These are phyloP conservation scores for Circinella umbellata DNA, from an alignment of 371 early-diverging fungal species.

Conservation along the genomic window DNA sequence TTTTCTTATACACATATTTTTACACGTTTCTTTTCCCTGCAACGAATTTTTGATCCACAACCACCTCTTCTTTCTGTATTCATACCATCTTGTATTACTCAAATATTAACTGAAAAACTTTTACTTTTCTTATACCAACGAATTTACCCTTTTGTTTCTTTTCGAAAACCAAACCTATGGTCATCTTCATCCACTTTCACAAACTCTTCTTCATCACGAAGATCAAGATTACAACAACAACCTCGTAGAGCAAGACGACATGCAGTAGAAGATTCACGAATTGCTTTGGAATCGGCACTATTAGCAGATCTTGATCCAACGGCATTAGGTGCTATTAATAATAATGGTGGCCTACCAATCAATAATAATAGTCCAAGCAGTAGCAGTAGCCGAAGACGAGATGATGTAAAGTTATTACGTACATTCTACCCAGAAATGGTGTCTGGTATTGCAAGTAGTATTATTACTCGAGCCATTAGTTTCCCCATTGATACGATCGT, in stretches of 20 bases:
- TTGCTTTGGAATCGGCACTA: conserved; percentile 14
- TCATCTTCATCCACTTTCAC: neutral
- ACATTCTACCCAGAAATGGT: conserved; percentile 66
- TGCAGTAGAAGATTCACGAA: neutral
- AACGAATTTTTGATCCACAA: conserved; percentile 22
- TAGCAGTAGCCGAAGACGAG: neutral
- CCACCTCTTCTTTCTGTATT: conserved; percentile 47
- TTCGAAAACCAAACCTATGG: conserved; percentile 2
- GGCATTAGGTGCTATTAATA: conserved; percentile 1
- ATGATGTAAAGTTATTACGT: conserved; percentile 39
- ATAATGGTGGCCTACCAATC: neutral
- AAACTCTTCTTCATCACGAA: neutral
- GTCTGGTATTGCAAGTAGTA: conserved; percentile 58
- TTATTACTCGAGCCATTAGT: conserved; percentile 51
- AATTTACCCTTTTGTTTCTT: conserved; percentile 24
- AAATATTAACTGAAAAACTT: conserved; percentile 52
- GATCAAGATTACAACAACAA: conserved; percentile 11
- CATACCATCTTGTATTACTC: conserved; percentile 57
- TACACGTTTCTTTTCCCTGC: conserved; percentile 35
- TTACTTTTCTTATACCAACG: conserved; percentile 54
- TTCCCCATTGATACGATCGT: conserved; percentile 62
- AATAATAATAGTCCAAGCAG: neutral
- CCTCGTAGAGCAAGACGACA: conserved; percentile 5
- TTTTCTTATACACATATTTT: conserved; percentile 49
- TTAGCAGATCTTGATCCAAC: conserved; percentile 18